A percentile compares a stretch with the other conserved stretches of the same genome.
These are phyloP conservation scores for Leccinum griseonigrum DNA, from an alignment of 1,284 basidiomycete genomes.

Conservation along the genomic window DNA sequence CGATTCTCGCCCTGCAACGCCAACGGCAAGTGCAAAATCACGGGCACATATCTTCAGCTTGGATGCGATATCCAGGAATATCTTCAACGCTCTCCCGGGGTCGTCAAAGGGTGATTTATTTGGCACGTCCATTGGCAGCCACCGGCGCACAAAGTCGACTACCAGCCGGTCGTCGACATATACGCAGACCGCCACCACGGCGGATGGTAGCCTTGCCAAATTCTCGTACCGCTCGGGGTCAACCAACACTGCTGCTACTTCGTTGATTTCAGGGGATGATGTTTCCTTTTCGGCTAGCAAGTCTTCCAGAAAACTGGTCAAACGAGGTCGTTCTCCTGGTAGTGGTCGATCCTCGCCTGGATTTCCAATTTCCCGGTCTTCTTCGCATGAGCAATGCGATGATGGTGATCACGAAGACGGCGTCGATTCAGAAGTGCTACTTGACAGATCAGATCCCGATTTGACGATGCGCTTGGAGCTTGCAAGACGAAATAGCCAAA, in stretches of 20 bases:
- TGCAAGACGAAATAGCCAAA: slow-evolving; percentile 78
- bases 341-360: slow-evolving; percentile 37
- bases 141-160: slow-evolving; percentile 57
- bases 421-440: slow-evolving; percentile 27
- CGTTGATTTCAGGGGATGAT: slow-evolving; percentile 57
- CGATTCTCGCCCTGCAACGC: slow-evolving; percentile 77
- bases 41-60: slow-evolving; percentile 81
- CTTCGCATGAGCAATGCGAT: slow-evolving; percentile 39
- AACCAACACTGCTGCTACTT: slow-evolving; percentile 59
- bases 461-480: slow-evolving; percentile 72
- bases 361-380: slow-evolving; percentile 40
- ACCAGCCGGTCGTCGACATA: slow-evolving; percentile 68
- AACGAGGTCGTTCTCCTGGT: slow-evolving; percentile 55
- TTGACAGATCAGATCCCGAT: slow-evolving; percentile 71
- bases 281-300: slow-evolving; percentile 48
- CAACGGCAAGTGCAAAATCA: slow-evolving; percentile 64
- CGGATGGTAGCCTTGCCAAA: slow-evolving; percentile 61
- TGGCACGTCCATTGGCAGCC: slow-evolving; percentile 61
- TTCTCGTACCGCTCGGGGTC: slow-evolving; percentile 70
- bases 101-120: slow-evolving; percentile 68
- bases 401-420: slow-evolving; percentile 50
- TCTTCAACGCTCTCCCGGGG: slow-evolving; percentile 64
- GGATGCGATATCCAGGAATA: slow-evolving; percentile 78
- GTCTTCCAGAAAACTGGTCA: slow-evolving; percentile 54
- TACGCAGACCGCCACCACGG: slow-evolving; percentile 62